Percentiles rank a stretch among this genome's conserved stretches.
These are phyloP conservation scores for Baeospora myosura DNA, from an alignment of 1,284 basidiomycete species.

Conservation along the genomic window DNA sequence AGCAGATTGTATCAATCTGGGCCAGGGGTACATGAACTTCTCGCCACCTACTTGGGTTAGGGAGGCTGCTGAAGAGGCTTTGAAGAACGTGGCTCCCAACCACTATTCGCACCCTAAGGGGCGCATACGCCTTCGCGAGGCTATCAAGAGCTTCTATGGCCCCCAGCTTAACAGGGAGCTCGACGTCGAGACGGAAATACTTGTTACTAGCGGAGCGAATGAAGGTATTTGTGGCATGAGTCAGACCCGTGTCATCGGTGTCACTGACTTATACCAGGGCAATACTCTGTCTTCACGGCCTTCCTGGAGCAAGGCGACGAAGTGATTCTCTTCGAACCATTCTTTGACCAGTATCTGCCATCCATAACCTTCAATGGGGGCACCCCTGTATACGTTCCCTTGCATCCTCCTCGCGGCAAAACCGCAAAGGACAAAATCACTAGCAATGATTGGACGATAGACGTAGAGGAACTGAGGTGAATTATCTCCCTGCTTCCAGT, in stretches of 20 bases:
- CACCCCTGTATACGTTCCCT: conserved; percentile 88
- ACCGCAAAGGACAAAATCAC: conserved; percentile 42
- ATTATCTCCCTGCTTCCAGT: conserved; percentile 13
- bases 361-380: conserved; percentile 91
- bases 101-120: conserved; percentile 92
- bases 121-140: conserved; percentile 76
- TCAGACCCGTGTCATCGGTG: neutral
- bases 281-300: conserved; percentile 85
- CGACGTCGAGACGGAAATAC: conserved; percentile 82
- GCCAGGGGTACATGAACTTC: conserved; percentile 94
- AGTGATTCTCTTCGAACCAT: conserved; percentile 97
- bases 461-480: conserved; percentile 79
- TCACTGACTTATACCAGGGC: conserved; percentile 41
- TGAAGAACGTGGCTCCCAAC: conserved; percentile 64
- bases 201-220: conserved; percentile 94
- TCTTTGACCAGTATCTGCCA: conserved; percentile 95
- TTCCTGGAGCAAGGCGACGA: conserved; percentile 90
- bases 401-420: conserved; percentile 72
- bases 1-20: conserved; percentile 82
- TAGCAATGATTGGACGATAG: conserved; percentile 80
- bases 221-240: conserved; percentile 57
- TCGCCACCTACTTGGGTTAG: conserved; percentile 80
- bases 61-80: conserved; percentile 67
- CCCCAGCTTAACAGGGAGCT: conserved; percentile 68
- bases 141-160: conserved; percentile 75